Base-by-base conservation (phyloP, 805 yeast genomes). In the Kluyveromyces wickerhamii region DNA sequence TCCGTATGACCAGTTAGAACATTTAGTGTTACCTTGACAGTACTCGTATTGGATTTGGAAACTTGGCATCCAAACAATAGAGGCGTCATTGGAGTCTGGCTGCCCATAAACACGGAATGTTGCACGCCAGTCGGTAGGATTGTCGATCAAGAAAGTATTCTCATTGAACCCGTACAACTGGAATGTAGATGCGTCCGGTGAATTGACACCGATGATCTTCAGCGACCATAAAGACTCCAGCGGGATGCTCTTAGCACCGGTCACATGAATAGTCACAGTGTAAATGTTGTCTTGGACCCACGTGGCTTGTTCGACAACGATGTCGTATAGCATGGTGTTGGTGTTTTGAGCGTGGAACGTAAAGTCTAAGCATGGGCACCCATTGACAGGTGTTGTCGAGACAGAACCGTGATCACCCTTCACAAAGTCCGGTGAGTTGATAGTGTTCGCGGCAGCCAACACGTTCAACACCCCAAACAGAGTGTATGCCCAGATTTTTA, bases 41-140 rank as follows among this genome's bases (percentile, higher is more conserved):
- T 45, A 49, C 24, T 42, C 48, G 17, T 33, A 45, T 16, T 44
- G 42, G 14, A 49, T 39, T 33, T 44, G 43, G 33, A 49, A 44
- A 13, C 39, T 37, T 15, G 52, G 52, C 43, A 49, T 32, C 48
- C 48, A 42, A 4, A 42, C 37, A 1, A 27, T 34, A 11, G 40
- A 34, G 1, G 34, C n/a, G 7, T 40, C 39, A 2, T 25, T 12
- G 7, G 37, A 27, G 7, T 27, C 21, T 5, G 37, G 9, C 13
- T 18, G 27, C 8, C 39, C 49, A 16, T 42, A 35, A 2, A 48
- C 44, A 16, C 39, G 32, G 28, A 49, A 45, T 10, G 49, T 45
- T 3, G 45, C 40, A 3, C 43, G 41, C 25, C 32, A 49, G 26
- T 49, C 48, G 2, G 52, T 45, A 23, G 54, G 54, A 26, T 37